Evolutionary conservation across 2,329 filamentous ascomycete genomes (phyloP), one percentile per base, ranked within the genome.

Genomic region (Xenosphaeropsis pyriputrescens): DNA sequence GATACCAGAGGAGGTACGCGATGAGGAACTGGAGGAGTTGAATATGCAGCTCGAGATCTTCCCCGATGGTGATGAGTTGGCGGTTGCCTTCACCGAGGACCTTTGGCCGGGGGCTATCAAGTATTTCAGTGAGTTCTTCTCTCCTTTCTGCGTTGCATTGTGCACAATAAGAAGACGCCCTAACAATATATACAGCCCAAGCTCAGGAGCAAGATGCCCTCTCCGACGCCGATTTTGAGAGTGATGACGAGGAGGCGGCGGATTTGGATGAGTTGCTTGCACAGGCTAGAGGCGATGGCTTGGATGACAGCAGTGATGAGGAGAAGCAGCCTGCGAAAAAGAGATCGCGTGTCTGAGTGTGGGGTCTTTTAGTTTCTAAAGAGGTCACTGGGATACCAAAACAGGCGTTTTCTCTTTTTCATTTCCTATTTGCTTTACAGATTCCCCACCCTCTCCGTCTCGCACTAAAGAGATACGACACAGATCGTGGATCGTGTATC

Each of bases 41-140:
- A 72, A 77, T 0, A 71, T 77, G 0, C 75, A 78, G 38, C 69
- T 79, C 35, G 89, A 95, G 60, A 79, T 93, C 49, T 94, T 91
- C 67, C 80, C 83, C n/a, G 75, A 76, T 32, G 89, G 84, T 16
- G 85, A 93, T 48, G 81, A 88, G 43, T 59, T 96, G 35, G 88
- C 86, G 30, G 70, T 85, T 44, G 69, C 76, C 42, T 67, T 96
- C 48, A 75, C 81, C 7, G 88, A 96, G 55, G 89, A 96, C 49
- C 64, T 96, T 37, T 95, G 81, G 79, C 83, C 85, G 35, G 75
- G 77, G 45, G 89, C 88, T 41, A 79, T 93, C 57, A 85, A 83
- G 58, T 93, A 91, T 63, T 96, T 91, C 63, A 82, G 85, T 91
- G 65, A 62, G 83, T 72, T 2, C 26, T 26, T 26, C 22, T 11